Evolutionary conservation across 495 filamentous ascomycete species (phyloP).

Genomic region (Acidiella bohemica): DNA sequence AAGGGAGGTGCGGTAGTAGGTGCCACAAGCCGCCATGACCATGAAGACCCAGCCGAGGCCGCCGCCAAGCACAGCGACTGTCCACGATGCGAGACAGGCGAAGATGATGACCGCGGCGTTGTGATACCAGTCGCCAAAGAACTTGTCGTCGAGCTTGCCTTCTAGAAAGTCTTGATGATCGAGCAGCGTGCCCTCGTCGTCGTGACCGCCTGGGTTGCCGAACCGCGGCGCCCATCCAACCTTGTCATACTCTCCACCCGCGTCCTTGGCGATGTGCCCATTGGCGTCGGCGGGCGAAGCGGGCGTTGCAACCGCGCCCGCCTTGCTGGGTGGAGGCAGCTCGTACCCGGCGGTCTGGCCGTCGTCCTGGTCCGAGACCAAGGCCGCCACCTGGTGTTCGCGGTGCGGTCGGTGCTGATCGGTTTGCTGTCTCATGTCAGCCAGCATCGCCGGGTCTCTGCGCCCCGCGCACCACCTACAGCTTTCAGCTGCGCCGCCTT

Average conservation of each 20-base stretch:
- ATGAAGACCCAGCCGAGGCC: constrained; percentile 87
- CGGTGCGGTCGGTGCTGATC: constrained; percentile 11
- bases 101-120: constrained; percentile 88
- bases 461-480: constrained; percentile 34
- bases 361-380: constrained; percentile 60
- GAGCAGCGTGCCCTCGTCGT: constrained; percentile 53
- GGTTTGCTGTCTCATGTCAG: constrained; percentile 1
- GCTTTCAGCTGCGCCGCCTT: constrained; percentile 67
- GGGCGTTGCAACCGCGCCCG: constrained; percentile 41
- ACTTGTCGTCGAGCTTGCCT: constrained; percentile 69
- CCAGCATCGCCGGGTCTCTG: constrained; percentile 1
- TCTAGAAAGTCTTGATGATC: constrained; percentile 87
- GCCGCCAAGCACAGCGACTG: constrained; percentile 75
- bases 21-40: constrained; percentile 79
- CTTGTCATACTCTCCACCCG: constrained; percentile 48
- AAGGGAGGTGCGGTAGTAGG: constrained; percentile 93
- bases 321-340: constrained; percentile 60
- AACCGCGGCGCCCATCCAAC: constrained; percentile 86
- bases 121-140: constrained; percentile 97
- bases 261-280: constrained; percentile 41
- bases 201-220: constrained; percentile 38
- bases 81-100: constrained; percentile 80
- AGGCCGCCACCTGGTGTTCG: constrained; percentile 28
- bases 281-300: constrained; percentile 33
- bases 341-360: constrained; percentile 58